These are phyloP conservation scores for Gracilaria domingensis DNA, from an alignment of 23 red algal genomes.

Conservation along the genomic window DNA sequence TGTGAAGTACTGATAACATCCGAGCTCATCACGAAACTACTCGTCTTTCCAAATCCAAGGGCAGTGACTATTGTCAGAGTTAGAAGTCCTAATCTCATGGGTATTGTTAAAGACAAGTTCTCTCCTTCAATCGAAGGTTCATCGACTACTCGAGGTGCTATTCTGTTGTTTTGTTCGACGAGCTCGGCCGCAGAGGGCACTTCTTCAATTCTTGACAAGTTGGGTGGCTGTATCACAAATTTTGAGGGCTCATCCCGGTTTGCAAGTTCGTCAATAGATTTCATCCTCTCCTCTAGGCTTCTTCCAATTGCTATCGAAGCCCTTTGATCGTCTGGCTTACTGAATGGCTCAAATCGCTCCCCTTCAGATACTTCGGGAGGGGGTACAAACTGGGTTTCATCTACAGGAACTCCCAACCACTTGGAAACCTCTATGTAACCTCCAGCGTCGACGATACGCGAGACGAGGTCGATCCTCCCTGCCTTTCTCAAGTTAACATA, in stretches of 20 bases:
- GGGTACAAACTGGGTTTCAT: conserved; percentile 27
- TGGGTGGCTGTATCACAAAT: neutral
- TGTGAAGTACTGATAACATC: conserved; percentile 4
- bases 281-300: conserved; percentile 42
- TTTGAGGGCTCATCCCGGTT: neutral
- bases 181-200: conserved; percentile 61
- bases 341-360: conserved; percentile 3
- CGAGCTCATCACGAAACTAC: neutral
- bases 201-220: neutral
- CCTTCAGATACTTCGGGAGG: neutral
- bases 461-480: conserved; percentile 67
- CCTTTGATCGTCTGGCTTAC: conserved; percentile 22
- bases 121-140: conserved; percentile 41
- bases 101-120: conserved; percentile 27
- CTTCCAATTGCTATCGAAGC: conserved; percentile 56
- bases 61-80: conserved; percentile 36
- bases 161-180: conserved; percentile 4
- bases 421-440: conserved; percentile 76
- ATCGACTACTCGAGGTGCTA: conserved; percentile 47
- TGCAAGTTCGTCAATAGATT: neutral
- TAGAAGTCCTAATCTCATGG: conserved; percentile 49
- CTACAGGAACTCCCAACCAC: conserved; percentile 54
- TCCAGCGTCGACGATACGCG: conserved; percentile 63
- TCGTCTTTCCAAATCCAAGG: conserved; percentile 56
- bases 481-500: conserved; percentile 45